Evolutionary conservation across 768 basidiomycete species (phyloP).

Genomic region (Rhizopogon vesiculosus): DNA sequence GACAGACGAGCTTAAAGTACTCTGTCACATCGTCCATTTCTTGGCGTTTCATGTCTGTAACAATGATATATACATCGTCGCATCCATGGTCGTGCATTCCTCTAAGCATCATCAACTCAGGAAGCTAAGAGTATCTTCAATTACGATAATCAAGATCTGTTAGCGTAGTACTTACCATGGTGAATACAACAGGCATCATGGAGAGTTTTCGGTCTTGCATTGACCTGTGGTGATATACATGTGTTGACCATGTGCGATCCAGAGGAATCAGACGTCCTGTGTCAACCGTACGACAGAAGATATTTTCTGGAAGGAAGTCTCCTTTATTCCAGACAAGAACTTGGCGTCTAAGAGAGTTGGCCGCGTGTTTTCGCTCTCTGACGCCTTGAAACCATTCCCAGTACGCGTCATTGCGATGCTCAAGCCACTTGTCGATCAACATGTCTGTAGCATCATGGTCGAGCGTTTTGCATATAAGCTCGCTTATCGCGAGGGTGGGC

Average conservation of each 20-base stretch:
- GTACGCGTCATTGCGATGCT: constrained; percentile 71
- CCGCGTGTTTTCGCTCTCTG: constrained; percentile 60
- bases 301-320: constrained; percentile 73
- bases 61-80: constrained; percentile 75
- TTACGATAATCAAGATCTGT: background rate
- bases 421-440: constrained; percentile 83
- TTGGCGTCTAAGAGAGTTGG: constrained; percentile 45
- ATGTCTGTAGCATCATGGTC: constrained; percentile 73
- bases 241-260: constrained; percentile 78
- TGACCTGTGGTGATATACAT: constrained; percentile 73
- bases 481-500: constrained; percentile 67
- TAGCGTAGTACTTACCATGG: constrained; percentile 49
- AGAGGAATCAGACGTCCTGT: constrained; percentile 75
- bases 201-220: constrained; percentile 68
- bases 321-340: constrained; percentile 56
- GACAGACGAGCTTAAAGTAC: constrained; percentile 73
- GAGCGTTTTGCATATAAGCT: constrained; percentile 74
- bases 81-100: constrained; percentile 80
- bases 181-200: constrained; percentile 80
- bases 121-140: constrained; percentile 41
- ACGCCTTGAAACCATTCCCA: constrained; percentile 74
- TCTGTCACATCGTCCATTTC: constrained; percentile 81
- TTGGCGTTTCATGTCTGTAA: constrained; percentile 72
- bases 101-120: constrained; percentile 73
- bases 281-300: constrained; percentile 76